Conservation (phyloP, 2,329 filamentous ascomycete species). For the Clonostachys chloroleuca region DNA sequence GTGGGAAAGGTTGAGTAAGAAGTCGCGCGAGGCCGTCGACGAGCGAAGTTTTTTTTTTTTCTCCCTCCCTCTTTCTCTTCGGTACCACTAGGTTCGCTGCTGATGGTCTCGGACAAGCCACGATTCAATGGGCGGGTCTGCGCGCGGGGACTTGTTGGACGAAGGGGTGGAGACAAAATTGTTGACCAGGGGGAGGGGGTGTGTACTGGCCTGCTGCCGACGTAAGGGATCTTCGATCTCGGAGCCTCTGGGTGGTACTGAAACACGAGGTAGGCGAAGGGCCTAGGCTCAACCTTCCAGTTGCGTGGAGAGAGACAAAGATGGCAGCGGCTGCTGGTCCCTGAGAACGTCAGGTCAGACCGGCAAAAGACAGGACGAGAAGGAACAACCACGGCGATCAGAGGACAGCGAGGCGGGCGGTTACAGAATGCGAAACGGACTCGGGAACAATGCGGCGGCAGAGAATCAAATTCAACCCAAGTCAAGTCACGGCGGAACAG, state of each 20-base stretch:
- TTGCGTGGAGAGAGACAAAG: constrained; percentile 3
- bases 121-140: constrained; percentile 4
- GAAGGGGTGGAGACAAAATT: not conserved
- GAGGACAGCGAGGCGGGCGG: constrained; percentile 20
- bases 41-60: constrained; percentile 26
- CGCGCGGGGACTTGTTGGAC: constrained; percentile 3
- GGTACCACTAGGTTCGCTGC: constrained; percentile 2
- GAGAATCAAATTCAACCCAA: too few relatives aligned
- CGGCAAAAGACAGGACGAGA: too few relatives aligned
- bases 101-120: constrained; percentile 4
- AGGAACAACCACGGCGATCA: too few relatives aligned
- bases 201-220: not conserved
- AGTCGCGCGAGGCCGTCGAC: constrained; percentile 19
- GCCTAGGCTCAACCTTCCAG: constrained; percentile 3
- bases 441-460: too few relatives aligned
- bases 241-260: constrained; percentile 22
- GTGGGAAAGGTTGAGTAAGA: constrained; percentile 21
- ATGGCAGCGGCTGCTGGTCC: constrained; percentile 3
- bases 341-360: too few relatives aligned
- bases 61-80: constrained; percentile 6
- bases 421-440: constrained; percentile 19
- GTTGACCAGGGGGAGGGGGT: constrained; percentile 1
- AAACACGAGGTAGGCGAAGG: constrained; percentile 18
- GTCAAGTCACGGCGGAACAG: too few relatives aligned
- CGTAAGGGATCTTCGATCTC: constrained; percentile 10